phyloP scores from a whole-genome alignment of 495 filamentous ascomycete genomes.

The Penicillium roqueforti region DNA sequence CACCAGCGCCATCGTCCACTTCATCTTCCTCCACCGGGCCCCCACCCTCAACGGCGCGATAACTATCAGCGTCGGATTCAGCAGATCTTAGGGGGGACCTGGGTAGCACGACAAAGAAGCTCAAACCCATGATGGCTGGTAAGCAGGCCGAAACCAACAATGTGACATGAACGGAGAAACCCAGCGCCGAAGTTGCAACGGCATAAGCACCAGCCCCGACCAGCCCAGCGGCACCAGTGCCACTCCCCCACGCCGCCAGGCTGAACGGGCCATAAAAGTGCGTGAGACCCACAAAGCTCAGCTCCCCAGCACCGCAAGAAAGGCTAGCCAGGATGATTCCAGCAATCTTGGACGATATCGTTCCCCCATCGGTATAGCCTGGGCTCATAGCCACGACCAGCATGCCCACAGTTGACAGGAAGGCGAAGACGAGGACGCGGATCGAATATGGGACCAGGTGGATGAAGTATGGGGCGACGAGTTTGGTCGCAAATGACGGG shows the following conservation, averaged over 20 bases:
- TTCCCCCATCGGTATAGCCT: slow-evolving; percentile 49
- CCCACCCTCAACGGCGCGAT: slow-evolving; percentile 37
- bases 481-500: slow-evolving; percentile 82
- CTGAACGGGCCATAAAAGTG: slow-evolving; percentile 92
- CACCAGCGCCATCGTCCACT: slow-evolving; percentile 29
- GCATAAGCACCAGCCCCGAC: slow-evolving; percentile 85
- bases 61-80: slow-evolving; percentile 16
- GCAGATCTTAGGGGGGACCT: slow-evolving; percentile 48
- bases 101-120: slow-evolving; percentile 80
- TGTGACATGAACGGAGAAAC: slow-evolving; percentile 63
- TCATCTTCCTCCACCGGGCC: slow-evolving; percentile 37
- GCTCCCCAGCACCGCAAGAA: slow-evolving; percentile 77
- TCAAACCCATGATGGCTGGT: slow-evolving; percentile 75
- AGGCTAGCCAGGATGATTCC: slow-evolving; percentile 84
- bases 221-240: slow-evolving; percentile 86
- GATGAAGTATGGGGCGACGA: slow-evolving; percentile 89
- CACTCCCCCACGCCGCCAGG: slow-evolving; percentile 87
- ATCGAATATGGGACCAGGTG: slow-evolving; percentile 74
- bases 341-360: slow-evolving; percentile 68
- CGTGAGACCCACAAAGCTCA: slow-evolving; percentile 85
- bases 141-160: slow-evolving; percentile 73
- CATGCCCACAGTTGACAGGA: slow-evolving; percentile 76
- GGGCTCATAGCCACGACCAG: slow-evolving; percentile 78
- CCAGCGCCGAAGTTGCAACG: slow-evolving; percentile 71
- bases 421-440: slow-evolving; percentile 69